Conservation (phyloP, 2,329 filamentous ascomycete species). For the Rachicladosporium sp. region DNA sequence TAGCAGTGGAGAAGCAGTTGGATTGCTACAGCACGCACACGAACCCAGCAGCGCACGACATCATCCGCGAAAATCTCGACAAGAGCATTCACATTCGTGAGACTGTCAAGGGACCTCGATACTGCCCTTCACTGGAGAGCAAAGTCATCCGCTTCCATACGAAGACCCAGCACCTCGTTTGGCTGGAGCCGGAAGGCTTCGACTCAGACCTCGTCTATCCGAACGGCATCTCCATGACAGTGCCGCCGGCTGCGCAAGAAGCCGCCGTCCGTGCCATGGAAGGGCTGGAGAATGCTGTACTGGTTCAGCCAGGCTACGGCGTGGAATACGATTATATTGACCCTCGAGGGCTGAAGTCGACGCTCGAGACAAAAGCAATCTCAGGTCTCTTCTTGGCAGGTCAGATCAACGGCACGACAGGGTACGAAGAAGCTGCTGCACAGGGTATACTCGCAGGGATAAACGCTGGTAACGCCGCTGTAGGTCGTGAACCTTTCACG, state of each 20-base stretch:
- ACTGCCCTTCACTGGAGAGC: conserved; percentile 89
- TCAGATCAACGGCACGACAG: conserved; percentile 96
- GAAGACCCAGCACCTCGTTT: conserved; percentile 75
- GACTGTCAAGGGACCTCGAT: conserved; percentile 83
- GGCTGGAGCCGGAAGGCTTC: conserved; percentile 95
- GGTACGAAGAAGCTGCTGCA: conserved; percentile 92
- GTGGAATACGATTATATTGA: conserved; percentile 99
- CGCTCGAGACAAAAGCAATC: conserved; percentile 88
- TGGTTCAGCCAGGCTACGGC: conserved; percentile 92
- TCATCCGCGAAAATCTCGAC: conserved; percentile 81
- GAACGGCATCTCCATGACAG: conserved; percentile 94
- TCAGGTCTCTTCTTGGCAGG: conserved; percentile 80
- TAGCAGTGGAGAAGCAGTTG: conserved; percentile 70
- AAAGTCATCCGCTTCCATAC: conserved; percentile 82
- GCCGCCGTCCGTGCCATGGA: conserved; percentile 71
- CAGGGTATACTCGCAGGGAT: conserved; percentile 88
- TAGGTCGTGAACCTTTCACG: conserved; percentile 50
- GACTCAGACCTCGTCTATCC: conserved; percentile 84
- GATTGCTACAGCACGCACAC: conserved; percentile 82
- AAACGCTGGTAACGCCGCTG: conserved; percentile 76
- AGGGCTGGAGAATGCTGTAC: conserved; percentile 78
- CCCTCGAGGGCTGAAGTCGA: conserved; percentile 73
- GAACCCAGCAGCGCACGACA: conserved; percentile 66
- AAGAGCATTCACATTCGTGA: conserved; percentile 95
- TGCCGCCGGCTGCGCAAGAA: conserved; percentile 77